phyloP scores from a whole-genome alignment of 2,329 filamentous ascomycete species.

The Fusarium buharicum region DNA sequence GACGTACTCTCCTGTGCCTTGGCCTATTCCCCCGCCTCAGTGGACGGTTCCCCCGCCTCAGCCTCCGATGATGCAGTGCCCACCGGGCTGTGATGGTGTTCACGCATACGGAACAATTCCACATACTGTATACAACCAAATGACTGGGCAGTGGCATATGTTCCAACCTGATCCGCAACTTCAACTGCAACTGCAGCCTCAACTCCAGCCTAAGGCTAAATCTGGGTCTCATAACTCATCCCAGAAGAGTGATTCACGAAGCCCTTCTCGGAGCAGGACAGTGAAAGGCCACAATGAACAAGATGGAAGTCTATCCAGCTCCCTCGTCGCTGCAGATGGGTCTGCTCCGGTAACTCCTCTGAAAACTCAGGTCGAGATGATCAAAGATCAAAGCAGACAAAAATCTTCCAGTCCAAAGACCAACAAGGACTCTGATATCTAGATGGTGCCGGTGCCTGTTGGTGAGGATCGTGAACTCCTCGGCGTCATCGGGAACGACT shows the following conservation, averaged over 20 bases:
- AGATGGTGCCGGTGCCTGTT: constrained; percentile 29
- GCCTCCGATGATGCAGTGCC: not conserved
- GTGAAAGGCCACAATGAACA: not conserved
- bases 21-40: constrained; percentile 10
- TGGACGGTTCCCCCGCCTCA: constrained; percentile 5
- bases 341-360: not conserved
- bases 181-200: not conserved
- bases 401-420: not conserved
- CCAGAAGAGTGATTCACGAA: not conserved
- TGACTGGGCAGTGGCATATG: not conserved
- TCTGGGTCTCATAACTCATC: constrained; percentile 1
- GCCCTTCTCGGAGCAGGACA: not conserved
- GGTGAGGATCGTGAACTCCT: constrained; percentile 23
- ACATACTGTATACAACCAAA: not conserved
- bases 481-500: constrained; percentile 1
- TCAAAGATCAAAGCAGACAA: constrained; percentile 11
- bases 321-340: not conserved
- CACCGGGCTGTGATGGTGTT: not conserved
- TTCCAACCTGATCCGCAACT: not conserved
- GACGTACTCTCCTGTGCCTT: constrained; percentile 17
- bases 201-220: not conserved
- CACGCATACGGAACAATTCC: not conserved
- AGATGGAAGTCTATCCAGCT: constrained; percentile 3
- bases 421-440: constrained; percentile 21
- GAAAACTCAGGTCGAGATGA: constrained; percentile 12